Conservation (phyloP, 805 yeast species). For the Cyberlindnera subsufficiens region DNA sequence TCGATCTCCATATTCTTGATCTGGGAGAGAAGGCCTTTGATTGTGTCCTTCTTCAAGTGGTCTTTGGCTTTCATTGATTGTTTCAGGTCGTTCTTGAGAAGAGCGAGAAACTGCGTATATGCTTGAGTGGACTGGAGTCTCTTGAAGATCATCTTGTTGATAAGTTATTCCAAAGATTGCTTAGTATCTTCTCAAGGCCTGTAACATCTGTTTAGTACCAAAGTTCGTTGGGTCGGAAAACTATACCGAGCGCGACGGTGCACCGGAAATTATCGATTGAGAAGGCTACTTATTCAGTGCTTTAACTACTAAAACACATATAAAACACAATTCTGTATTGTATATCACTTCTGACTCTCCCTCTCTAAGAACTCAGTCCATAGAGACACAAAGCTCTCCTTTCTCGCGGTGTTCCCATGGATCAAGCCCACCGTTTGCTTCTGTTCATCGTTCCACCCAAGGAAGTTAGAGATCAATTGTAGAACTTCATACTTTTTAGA, state of each 20-base stretch:
- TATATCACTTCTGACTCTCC: slow-evolving; percentile 36
- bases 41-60: slow-evolving; percentile 35
- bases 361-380: slow-evolving; percentile 81
- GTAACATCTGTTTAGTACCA: too few relatives aligned
- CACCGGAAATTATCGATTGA: too few relatives aligned
- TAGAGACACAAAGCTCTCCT: slow-evolving; percentile 57
- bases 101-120: slow-evolving; percentile 27
- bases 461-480: slow-evolving; percentile 71
- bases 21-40: slow-evolving; percentile 35
- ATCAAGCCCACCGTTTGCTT: slow-evolving; percentile 26
- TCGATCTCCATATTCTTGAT: slow-evolving; percentile 41
- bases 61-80: slow-evolving; percentile 43
- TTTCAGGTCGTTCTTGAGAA: slow-evolving; percentile 39
- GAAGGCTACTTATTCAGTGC: too few relatives aligned
- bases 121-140: slow-evolving; percentile 30
- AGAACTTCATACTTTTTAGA: slow-evolving; percentile 91
- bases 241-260: too few relatives aligned
- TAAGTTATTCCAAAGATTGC: too few relatives aligned
- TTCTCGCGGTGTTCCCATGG: slow-evolving; percentile 1
- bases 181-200: too few relatives aligned
- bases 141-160: slow-evolving; percentile 1
- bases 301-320: too few relatives aligned
- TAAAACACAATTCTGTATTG: too few relatives aligned
- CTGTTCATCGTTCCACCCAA: slow-evolving; percentile 85
- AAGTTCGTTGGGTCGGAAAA: too few relatives aligned